These are phyloP conservation scores for Meyerozyma guilliermondii DNA, from an alignment of 1,139 yeast genomes.

Conservation along the genomic window DNA sequence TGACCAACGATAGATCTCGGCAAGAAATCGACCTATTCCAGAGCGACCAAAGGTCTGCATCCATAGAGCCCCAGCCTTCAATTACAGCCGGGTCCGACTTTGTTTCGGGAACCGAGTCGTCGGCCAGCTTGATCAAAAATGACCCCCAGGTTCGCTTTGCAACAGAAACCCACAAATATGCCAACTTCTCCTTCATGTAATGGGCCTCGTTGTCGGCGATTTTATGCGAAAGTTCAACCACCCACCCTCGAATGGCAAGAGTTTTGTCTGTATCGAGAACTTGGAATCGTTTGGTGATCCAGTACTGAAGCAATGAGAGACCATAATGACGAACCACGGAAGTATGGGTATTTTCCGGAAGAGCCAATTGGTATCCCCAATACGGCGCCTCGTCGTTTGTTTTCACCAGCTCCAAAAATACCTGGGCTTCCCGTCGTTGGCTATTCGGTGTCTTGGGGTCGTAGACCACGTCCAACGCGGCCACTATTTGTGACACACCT, in stretches of 20 bases:
- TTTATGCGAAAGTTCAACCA: conserved; percentile 66
- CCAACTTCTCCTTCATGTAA: conserved; percentile 83
- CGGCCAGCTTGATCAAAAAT: conserved; percentile 25
- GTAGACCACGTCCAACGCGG: conserved; percentile 77
- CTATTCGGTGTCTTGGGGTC: conserved; percentile 63
- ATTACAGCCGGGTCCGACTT: conserved; percentile 38
- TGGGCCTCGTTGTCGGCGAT: conserved; percentile 72
- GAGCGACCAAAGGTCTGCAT: conserved; percentile 61
- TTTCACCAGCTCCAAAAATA: conserved; percentile 71
- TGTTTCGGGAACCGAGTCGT: conserved; percentile 4
- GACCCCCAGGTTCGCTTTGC: conserved; percentile 95
- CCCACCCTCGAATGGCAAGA: conserved; percentile 75
- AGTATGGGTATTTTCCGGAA: conserved; percentile 53
- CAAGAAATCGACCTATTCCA: conserved; percentile 66
- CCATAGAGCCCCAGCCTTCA: conserved; percentile 92
- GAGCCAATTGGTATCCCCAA: conserved; percentile 88
- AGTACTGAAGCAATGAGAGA: conserved; percentile 67
- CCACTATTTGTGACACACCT: conserved; percentile 64
- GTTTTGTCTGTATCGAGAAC: conserved; percentile 60
- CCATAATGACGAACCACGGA: conserved; percentile 89
- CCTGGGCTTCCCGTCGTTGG: conserved; percentile 64
- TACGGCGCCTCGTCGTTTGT: conserved; percentile 77
- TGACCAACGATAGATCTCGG: conserved; percentile 72
- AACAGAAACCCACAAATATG: conserved; percentile 85
- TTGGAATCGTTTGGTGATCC: conserved; percentile 54